These are phyloP conservation scores for Yamadazyma oceani DNA, from an alignment of 1,139 yeast species.

Conservation along the genomic window DNA sequence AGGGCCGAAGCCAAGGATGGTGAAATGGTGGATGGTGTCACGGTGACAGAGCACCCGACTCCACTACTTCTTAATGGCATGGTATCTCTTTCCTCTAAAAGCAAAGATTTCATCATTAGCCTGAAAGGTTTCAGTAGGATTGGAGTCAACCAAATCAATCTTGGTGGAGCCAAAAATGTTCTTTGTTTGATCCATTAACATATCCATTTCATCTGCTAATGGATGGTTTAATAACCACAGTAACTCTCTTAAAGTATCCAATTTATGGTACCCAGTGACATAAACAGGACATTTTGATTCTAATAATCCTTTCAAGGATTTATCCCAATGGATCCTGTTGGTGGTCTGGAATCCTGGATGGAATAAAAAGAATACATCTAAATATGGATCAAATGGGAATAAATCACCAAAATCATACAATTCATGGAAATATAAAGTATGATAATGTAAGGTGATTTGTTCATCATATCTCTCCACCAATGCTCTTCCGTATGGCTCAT, in stretches of 20 bases:
- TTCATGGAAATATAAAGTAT: slow-evolving; percentile 88
- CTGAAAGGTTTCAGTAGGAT: slow-evolving; percentile 92
- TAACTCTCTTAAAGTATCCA: slow-evolving; percentile 70
- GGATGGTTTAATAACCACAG: slow-evolving; percentile 68
- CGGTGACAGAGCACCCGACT: no score
- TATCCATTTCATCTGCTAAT: slow-evolving; percentile 67
- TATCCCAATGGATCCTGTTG: slow-evolving; percentile 79
- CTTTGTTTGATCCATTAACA: slow-evolving; percentile 69
- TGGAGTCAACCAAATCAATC: slow-evolving; percentile 88
- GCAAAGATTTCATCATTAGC: slow-evolving; percentile 88
- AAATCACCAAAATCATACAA: slow-evolving; percentile 89
- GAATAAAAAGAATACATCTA: slow-evolving; percentile 88
- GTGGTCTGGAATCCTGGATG: slow-evolving; percentile 93
- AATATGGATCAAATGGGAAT: slow-evolving; percentile 96
- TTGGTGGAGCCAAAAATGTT: slow-evolving; percentile 84
- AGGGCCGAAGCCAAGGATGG: no score
- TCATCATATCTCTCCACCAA: slow-evolving; percentile 74
- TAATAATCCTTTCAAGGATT: slow-evolving; percentile 78
- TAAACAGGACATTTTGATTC: slow-evolving; percentile 92
- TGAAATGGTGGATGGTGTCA: no score
- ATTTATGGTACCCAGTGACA: slow-evolving; percentile 84
- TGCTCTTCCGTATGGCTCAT: slow-evolving; percentile 54
- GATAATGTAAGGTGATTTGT: slow-evolving; percentile 72
- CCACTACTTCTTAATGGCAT: slow-evolving; percentile 61
- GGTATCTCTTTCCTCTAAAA: slow-evolving; percentile 94